Base-by-base conservation (phyloP, 257 asterid genomes). In the Striga asiatica region DNA sequence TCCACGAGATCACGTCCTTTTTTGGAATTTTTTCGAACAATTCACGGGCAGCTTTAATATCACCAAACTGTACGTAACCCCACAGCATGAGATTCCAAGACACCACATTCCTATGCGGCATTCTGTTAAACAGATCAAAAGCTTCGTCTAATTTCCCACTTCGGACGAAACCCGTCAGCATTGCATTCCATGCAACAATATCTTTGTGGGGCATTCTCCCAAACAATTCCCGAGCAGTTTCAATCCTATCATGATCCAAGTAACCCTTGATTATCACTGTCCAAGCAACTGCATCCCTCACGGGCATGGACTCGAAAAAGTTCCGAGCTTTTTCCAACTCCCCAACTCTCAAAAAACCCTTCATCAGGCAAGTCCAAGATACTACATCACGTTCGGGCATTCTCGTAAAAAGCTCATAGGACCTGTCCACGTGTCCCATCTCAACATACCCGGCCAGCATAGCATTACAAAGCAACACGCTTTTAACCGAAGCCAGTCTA, bases 211-310 rank as follows among this genome's bases (percentile, higher is more conserved):
- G 93, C 87, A 84, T 81, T 66, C 21, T 60, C 34, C 70, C 48
- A 55, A 88, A 88, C 25, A 84, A 64, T 50, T 74, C 73, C 28
- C 54, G 58, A 29, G 94, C 96, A 19, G 54, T 65, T 38, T 74
- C 77, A 25, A 78, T 35, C 28, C 68, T 55, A 18, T 52, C 24
- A 22, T 74, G 67, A 54, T 81, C 87, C 73, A 78, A 69, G 67
- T 79, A 79, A 62, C 93, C 94, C 29, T 77, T 75, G 48, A 81
- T 76, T 88, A 84, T 79, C 22, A 81, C 85, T 20, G 96, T 88
- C 87, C 94, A 79, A 60, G 93, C 81, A 52, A 88, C 86, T 20
- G 74, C 70, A 62, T 88, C 89, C 75, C 71, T 84, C 38, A 52
- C 56, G 5, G 94, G 94, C 82, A 84, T 83, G 43, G 61, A 71